Evolutionary conservation across 495 filamentous ascomycete species (phyloP).

Genomic region (Hypomontagnella submonticulosa): DNA sequence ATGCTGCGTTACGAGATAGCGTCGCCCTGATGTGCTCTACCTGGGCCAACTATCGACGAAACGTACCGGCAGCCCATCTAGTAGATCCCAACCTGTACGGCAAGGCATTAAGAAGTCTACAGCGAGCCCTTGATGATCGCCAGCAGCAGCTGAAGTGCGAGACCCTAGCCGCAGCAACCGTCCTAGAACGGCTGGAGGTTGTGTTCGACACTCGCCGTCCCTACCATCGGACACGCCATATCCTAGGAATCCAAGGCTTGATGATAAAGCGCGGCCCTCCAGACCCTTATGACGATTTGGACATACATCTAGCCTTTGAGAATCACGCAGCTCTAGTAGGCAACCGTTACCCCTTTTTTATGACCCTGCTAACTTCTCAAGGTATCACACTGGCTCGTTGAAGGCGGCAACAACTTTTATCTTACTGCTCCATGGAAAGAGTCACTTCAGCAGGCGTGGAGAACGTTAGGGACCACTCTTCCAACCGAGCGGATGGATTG

Average conservation of each 20-base stretch:
- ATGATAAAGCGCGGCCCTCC: constrained; percentile 25
- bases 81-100: constrained; percentile 27
- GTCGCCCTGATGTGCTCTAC: constrained; percentile 32
- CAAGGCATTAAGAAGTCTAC: constrained; percentile 32
- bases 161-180: constrained; percentile 24
- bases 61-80: constrained; percentile 5
- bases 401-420: constrained; percentile 32
- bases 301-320: constrained; percentile 30
- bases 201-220: constrained; percentile 23
- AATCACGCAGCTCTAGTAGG: constrained; percentile 33
- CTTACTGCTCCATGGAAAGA: constrained; percentile 21
- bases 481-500: constrained; percentile 14
- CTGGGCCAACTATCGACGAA: constrained; percentile 30
- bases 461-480: neutral
- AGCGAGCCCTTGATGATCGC: constrained; percentile 21
- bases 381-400: constrained; percentile 28
- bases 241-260: constrained; percentile 14
- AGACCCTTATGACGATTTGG: constrained; percentile 20
- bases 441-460: neutral
- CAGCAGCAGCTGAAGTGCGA: constrained; percentile 16
- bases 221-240: constrained; percentile 7
- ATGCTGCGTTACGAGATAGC: constrained; percentile 27
- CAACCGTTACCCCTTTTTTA: neutral
- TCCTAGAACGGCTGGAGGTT: constrained; percentile 26
- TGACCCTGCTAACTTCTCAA: neutral